These are phyloP conservation scores for Podosphaera xanthii DNA, from an alignment of 2,329 filamentous ascomycete species.

Conservation along the genomic window DNA sequence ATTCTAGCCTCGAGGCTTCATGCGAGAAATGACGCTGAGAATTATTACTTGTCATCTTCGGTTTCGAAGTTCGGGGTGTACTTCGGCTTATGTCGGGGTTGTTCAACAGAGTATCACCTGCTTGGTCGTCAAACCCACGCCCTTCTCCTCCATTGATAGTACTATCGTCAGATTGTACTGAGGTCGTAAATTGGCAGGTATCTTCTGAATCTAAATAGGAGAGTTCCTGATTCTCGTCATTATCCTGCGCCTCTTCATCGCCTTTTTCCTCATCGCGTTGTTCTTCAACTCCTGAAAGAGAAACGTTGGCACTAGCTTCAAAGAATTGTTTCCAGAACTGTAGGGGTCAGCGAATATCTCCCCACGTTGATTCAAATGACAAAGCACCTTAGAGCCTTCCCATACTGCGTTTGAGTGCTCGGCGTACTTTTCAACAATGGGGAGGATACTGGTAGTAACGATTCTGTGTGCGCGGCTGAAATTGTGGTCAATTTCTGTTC, in stretches of 20 bases:
- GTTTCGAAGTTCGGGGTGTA: slow-evolving; percentile 37
- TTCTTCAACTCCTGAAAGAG: slow-evolving; percentile 84
- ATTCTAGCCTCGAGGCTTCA: slow-evolving; percentile 45
- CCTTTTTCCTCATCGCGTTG: slow-evolving; percentile 15
- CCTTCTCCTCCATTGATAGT: slow-evolving; percentile 11
- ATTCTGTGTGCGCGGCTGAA: slow-evolving; percentile 94
- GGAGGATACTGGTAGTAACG: slow-evolving; percentile 79
- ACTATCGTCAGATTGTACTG: slow-evolving; percentile 9
- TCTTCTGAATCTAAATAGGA: too few relatives aligned
- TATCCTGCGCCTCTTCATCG: not conserved
- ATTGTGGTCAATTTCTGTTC: slow-evolving; percentile 84
- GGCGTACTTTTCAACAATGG: slow-evolving; percentile 83
- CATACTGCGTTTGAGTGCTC: slow-evolving; percentile 85
- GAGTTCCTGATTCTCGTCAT: slow-evolving; percentile 7
- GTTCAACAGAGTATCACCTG: slow-evolving; percentile 45
- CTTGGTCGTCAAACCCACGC: slow-evolving; percentile 14
- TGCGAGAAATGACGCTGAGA: slow-evolving; percentile 32
- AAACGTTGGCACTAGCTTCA: slow-evolving; percentile 92
- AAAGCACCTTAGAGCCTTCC: slow-evolving; percentile 72
- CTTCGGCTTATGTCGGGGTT: slow-evolving; percentile 39
- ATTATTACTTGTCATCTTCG: slow-evolving; percentile 21
- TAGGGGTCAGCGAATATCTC: not conserved
- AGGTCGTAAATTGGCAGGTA: too few relatives aligned
- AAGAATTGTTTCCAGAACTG: slow-evolving; percentile 99
- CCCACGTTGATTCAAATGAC: not conserved